These are phyloP conservation scores for Apiospora koreana DNA, from an alignment of 2,329 filamentous ascomycete genomes.

Conservation along the genomic window DNA sequence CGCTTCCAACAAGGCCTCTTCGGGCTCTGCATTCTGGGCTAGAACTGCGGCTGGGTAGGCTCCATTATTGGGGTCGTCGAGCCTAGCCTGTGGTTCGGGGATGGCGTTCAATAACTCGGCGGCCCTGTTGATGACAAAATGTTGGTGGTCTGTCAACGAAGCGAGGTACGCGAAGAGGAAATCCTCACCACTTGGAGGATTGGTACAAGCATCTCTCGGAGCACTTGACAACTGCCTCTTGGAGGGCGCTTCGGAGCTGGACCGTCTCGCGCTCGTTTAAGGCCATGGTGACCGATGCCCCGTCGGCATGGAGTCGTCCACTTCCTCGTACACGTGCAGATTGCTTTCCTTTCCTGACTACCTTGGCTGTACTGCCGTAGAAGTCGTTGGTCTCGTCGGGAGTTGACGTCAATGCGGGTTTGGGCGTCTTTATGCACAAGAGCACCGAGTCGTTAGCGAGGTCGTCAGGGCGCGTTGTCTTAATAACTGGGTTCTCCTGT, in stretches of 20 bases:
- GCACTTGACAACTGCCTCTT: constrained; percentile 86
- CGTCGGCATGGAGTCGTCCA: neutral
- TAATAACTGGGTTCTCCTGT: neutral
- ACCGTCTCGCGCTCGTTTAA: constrained; percentile 57
- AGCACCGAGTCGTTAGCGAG: neutral
- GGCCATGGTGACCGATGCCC: constrained; percentile 41
- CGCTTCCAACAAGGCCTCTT: constrained; percentile 75
- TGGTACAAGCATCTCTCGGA: constrained; percentile 95
- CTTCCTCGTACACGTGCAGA: neutral
- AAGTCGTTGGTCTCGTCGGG: neutral
- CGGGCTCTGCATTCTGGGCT: constrained; percentile 63
- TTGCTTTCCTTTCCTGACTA: neutral
- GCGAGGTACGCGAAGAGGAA: constrained; percentile 10
- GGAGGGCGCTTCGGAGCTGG: constrained; percentile 73
- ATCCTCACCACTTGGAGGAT: constrained; percentile 84
- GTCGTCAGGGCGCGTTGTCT: neutral
- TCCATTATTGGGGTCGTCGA: constrained; percentile 34
- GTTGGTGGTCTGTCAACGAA: constrained; percentile 21
- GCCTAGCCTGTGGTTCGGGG: constrained; percentile 48
- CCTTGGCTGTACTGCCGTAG: neutral
- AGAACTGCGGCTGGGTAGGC: constrained; percentile 49
- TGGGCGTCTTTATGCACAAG: neutral
- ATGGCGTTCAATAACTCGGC: constrained; percentile 91
- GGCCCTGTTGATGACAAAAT: constrained; percentile 60
- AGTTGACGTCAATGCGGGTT: neutral